A percentile compares a stretch with the other conserved stretches of the same genome.
Conservation (phyloP, 306 rosid genomes). For the Hippophae tibetana region DNA sequence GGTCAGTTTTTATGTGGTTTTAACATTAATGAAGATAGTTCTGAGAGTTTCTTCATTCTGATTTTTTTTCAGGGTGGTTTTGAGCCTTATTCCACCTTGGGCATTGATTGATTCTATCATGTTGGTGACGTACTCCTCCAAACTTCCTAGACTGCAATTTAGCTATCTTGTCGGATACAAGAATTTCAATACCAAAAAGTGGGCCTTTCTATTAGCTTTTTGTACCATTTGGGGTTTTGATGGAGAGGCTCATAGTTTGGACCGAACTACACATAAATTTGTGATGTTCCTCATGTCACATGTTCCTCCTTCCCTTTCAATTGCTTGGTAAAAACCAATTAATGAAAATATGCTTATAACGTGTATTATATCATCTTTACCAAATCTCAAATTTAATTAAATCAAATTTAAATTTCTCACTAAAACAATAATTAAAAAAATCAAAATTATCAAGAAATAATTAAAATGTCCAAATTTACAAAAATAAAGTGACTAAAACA, state of each 20-base stretch:
- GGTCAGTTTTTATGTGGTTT: slow-evolving; percentile 4
- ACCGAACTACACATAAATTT: neutral
- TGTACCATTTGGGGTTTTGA: neutral
- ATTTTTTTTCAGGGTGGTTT: slow-evolving; percentile 26
- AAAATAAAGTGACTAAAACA: too few species aligned
- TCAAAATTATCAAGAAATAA: too few species aligned
- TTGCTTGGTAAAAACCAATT: too few species aligned
- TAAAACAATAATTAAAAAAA: too few species aligned
- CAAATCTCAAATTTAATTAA: too few species aligned
- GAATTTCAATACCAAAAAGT: neutral
- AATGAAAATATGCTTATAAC: too few species aligned
- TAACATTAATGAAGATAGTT: neutral
- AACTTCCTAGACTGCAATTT: slow-evolving; percentile 12
- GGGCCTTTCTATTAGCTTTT: neutral
- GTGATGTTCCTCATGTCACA: neutral
- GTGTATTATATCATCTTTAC: too few species aligned
- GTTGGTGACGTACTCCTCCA: slow-evolving; percentile 10
- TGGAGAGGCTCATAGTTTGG: neutral
- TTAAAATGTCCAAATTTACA: too few species aligned
- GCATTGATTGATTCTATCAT: slow-evolving; percentile 31
- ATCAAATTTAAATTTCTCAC: too few species aligned
- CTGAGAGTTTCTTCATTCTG: slow-evolving; percentile 14
- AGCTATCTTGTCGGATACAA: slow-evolving; percentile 3
- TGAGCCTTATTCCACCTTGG: slow-evolving; percentile 41
- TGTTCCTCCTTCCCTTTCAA: neutral